Percentiles rank a stretch among this genome's conserved stretches.
These are phyloP conservation scores for Psilocybe tampanensis DNA, from an alignment of 768 basidiomycete genomes.

Conservation along the genomic window DNA sequence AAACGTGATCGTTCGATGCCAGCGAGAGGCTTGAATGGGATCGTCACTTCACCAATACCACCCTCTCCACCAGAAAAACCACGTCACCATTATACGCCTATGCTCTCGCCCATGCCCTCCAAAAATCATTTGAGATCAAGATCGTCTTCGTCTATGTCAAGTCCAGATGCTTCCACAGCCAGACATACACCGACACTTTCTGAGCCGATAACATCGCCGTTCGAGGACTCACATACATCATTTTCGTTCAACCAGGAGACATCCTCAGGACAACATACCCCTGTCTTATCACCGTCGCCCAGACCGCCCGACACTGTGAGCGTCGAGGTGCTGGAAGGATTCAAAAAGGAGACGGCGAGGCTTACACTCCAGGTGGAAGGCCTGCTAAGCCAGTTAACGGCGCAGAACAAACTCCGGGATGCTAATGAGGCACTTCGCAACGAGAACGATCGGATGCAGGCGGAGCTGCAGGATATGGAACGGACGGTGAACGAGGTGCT, in stretches of 20 bases:
- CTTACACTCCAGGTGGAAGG: slow-evolving; percentile 28
- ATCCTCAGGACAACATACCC: slow-evolving; percentile 5
- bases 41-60: background rate
- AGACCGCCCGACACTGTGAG: slow-evolving; percentile 14
- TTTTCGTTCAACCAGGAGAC: background rate
- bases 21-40: slow-evolving; percentile 1
- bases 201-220: slow-evolving; percentile 16
- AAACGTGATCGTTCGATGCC: slow-evolving; percentile 9
- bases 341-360: slow-evolving; percentile 30
- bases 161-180: background rate
- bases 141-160: slow-evolving; percentile 9
- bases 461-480: slow-evolving; percentile 31
- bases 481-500: slow-evolving; percentile 28
- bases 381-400: slow-evolving; percentile 27
- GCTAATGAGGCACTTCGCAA: slow-evolving; percentile 23
- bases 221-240: slow-evolving; percentile 19
- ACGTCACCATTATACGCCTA: slow-evolving; percentile 8
- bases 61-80: slow-evolving; percentile 7
- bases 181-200: background rate
- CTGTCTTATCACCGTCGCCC: slow-evolving; percentile 5
- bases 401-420: slow-evolving; percentile 27
- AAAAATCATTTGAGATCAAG: background rate
- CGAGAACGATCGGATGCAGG: slow-evolving; percentile 29
- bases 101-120: slow-evolving; percentile 10
- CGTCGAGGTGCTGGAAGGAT: slow-evolving; percentile 25